Conservation (phyloP, 768 basidiomycete genomes). For the Neoboletus magnificus region DNA sequence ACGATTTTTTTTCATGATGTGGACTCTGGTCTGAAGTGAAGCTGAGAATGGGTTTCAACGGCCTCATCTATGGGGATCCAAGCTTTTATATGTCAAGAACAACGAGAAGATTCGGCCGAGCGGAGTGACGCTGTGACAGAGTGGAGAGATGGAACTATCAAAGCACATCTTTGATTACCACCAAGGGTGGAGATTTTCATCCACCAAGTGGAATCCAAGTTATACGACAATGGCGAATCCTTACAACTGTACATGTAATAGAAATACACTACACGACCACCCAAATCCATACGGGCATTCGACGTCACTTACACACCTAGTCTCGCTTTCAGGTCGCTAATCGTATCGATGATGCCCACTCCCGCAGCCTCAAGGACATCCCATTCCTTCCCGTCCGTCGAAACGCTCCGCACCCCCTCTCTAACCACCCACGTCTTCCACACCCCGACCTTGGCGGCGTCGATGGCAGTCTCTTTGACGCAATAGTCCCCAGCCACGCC, state of each 20-base stretch:
- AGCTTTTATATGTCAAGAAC: not conserved
- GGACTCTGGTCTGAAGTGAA: not conserved
- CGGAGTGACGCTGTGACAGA: not conserved
- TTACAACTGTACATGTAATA: not conserved
- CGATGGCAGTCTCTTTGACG: slow-evolving; percentile 57
- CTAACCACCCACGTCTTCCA: slow-evolving; percentile 50
- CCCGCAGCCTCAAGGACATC: slow-evolving; percentile 36
- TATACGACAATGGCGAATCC: too few species aligned
- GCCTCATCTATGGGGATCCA: not conserved
- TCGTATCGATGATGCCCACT: slow-evolving; percentile 30
- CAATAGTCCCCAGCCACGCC: slow-evolving; percentile 81
- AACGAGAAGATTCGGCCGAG: not conserved
- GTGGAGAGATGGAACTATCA: not conserved
- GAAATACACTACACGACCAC: not conserved
- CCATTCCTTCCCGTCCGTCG: slow-evolving; percentile 34
- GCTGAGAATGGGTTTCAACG: not conserved
- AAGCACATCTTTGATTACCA: not conserved
- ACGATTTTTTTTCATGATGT: not conserved
- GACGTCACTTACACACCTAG: slow-evolving; percentile 10
- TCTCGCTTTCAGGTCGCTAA: slow-evolving; percentile 26
- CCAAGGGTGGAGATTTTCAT: not conserved
- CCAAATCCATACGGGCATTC: not conserved
- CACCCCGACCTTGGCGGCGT: slow-evolving; percentile 43
- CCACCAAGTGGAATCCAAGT: not conserved
- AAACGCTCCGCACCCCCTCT: slow-evolving; percentile 46